Evolutionary conservation across 164 flowering plant species (phyloP).

Genomic region (Berberis vulgaris): DNA sequence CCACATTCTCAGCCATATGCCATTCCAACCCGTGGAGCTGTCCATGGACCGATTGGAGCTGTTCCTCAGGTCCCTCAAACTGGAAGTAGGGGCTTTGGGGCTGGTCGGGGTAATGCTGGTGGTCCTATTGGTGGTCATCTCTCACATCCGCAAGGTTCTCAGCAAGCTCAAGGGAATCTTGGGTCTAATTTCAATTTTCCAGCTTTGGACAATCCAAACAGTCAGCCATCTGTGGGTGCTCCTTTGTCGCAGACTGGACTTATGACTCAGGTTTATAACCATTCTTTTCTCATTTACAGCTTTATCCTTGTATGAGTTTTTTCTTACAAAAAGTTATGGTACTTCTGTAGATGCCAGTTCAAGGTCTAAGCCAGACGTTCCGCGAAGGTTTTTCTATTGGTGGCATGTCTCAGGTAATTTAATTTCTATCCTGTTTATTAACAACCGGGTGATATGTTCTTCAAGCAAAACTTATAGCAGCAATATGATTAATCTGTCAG

Average conservation of each 20-base stretch:
- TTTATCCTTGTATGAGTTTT: not conserved
- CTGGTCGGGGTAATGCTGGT: conserved; percentile 95
- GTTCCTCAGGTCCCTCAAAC: conserved; percentile 91
- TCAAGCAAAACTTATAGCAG: no score
- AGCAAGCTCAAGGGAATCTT: conserved; percentile 57
- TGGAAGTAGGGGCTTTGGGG: conserved; percentile 89
- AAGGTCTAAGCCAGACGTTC: conserved; percentile 79
- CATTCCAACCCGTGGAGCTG: conserved; percentile 91
- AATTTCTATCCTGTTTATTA: not conserved
- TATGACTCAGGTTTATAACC: conserved; percentile 51
- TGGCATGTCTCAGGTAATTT: conserved; percentile 90
- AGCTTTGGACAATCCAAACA: conserved; percentile 64
- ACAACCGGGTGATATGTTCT: not conserved
- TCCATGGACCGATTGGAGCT: conserved; percentile 98
- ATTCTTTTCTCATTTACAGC: not conserved
- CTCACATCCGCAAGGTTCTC: conserved; percentile 85
- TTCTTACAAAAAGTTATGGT: conserved; percentile 6
- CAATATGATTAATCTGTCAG: conserved; percentile 20
- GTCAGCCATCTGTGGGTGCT: conserved; percentile 86
- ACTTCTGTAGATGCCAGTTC: conserved; percentile 57
- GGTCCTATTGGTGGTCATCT: conserved; percentile 89
- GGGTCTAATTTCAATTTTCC: conserved; percentile 80
- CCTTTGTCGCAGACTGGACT: conserved; percentile 92
- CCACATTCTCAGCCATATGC: conserved; percentile 95
- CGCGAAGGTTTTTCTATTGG: conserved; percentile 95